Conservation (phyloP, 345 rosid genomes). For the Citrus australasica region DNA sequence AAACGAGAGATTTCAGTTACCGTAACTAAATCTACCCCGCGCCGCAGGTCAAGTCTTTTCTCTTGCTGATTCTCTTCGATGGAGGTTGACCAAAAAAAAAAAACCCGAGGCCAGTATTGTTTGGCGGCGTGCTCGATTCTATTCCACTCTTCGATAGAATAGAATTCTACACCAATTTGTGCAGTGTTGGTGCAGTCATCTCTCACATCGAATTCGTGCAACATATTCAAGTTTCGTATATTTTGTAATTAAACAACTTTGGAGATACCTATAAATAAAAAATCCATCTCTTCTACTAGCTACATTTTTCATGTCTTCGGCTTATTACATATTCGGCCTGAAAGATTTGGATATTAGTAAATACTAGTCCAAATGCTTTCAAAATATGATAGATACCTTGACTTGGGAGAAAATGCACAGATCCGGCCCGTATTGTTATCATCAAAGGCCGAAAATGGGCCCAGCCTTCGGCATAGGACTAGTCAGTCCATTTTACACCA, state of each 20-base stretch:
- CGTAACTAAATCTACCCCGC: not conserved
- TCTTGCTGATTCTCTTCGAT: not conserved
- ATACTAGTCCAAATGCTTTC: not conserved
- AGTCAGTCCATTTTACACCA: not conserved
- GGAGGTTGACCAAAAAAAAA: not conserved
- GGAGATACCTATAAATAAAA: too few relatives aligned
- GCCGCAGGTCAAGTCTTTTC: not conserved
- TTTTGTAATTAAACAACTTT: too few relatives aligned
- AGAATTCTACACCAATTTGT: not conserved
- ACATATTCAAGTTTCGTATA: too few relatives aligned
- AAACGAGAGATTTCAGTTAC: not conserved
- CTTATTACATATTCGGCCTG: not conserved
- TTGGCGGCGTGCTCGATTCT: not conserved
- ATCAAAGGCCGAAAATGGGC: not conserved
- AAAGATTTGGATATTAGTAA: too few relatives aligned
- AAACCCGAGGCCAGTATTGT: not conserved
- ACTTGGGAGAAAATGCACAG: not conserved
- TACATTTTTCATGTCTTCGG: too few relatives aligned
- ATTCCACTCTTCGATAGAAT: not conserved
- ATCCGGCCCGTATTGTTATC: not conserved
- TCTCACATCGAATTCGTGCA: too few relatives aligned
- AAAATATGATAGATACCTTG: not conserved
- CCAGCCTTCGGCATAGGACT: not conserved
- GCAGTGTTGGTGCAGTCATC: too few relatives aligned
- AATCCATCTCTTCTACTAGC: too few relatives aligned